These are phyloP conservation scores for Ascochyta fabae DNA, from an alignment of 2,329 filamentous ascomycete genomes.

Conservation along the genomic window DNA sequence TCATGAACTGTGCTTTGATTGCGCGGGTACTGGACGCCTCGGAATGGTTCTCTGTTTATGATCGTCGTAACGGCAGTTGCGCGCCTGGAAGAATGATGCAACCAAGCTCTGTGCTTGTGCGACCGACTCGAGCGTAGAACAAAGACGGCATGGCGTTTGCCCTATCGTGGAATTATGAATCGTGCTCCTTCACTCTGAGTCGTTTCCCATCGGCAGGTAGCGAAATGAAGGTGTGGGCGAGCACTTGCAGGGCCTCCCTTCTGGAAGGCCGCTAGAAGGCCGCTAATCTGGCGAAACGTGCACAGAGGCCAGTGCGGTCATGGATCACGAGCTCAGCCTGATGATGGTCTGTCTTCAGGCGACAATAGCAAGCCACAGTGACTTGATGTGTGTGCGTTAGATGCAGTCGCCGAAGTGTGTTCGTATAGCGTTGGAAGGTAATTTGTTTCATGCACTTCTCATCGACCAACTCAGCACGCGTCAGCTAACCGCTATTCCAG, in stretches of 20 bases:
- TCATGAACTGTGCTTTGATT: constrained; percentile 9
- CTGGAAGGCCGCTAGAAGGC: constrained; percentile 41
- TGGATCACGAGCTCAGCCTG: constrained; percentile 14
- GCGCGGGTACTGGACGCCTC: constrained; percentile 14
- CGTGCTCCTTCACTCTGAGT: constrained; percentile 13
- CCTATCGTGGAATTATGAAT: constrained; percentile 16
- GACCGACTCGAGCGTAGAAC: constrained; percentile 22
- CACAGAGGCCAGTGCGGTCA: constrained; percentile 24
- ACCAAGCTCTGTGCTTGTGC: constrained; percentile 17
- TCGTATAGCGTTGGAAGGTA: constrained; percentile 1
- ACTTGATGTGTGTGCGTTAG: constrained; percentile 14
- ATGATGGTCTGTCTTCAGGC: constrained; percentile 23
- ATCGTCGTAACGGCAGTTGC: constrained; percentile 8
- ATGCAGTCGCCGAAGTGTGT: constrained; percentile 13
- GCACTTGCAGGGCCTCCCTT: constrained; percentile 25
- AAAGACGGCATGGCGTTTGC: constrained; percentile 15
- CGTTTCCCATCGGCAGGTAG: constrained; percentile 18
- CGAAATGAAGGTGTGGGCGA: constrained; percentile 39
- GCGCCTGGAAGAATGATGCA: constrained; percentile 25
- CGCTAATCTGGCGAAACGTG: constrained; percentile 37
- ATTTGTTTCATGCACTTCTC: constrained; percentile 13
- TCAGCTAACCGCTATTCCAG: background rate
- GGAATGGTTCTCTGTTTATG: constrained; percentile 1
- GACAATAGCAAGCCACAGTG: constrained; percentile 17
- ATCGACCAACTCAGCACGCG: background rate